These are phyloP conservation scores for Macrolepiota dolichaula DNA, from an alignment of 768 basidiomycete species.

Conservation along the genomic window DNA sequence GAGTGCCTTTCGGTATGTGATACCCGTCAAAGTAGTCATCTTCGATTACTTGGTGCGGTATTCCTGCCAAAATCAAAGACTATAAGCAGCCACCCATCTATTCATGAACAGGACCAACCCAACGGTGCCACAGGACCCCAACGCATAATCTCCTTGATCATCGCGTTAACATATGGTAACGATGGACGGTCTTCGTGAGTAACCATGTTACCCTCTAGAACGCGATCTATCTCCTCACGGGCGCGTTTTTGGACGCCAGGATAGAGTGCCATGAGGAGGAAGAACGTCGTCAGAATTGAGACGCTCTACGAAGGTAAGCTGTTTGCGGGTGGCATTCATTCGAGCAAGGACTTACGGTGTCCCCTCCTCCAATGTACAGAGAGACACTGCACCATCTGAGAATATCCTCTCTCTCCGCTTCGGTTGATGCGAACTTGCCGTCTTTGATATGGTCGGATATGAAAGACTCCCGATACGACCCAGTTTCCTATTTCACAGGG, in stretches of 20 bases:
- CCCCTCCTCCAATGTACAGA: slow-evolving; percentile 34
- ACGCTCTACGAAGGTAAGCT: slow-evolving; percentile 24
- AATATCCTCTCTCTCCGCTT: slow-evolving; percentile 22
- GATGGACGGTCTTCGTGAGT: slow-evolving; percentile 26
- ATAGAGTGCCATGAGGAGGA: slow-evolving; percentile 33
- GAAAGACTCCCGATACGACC: slow-evolving; percentile 27
- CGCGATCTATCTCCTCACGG: slow-evolving; percentile 35
- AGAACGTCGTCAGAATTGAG: slow-evolving; percentile 31
- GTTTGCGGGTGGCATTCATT: neutral
- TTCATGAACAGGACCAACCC: slow-evolving; percentile 13
- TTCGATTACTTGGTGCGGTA: slow-evolving; percentile 25
- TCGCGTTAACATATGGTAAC: slow-evolving; percentile 33
- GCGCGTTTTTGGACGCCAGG: slow-evolving; percentile 36
- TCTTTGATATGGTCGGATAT: slow-evolving; percentile 27
- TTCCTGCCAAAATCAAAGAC: slow-evolving; percentile 16
- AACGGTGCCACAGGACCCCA: slow-evolving; percentile 30
- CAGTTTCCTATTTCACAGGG: slow-evolving; percentile 17
- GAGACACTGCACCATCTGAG: slow-evolving; percentile 27
- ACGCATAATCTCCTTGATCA: slow-evolving; percentile 37
- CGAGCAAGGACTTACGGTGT: slow-evolving; percentile 27
- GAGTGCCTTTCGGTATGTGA: slow-evolving; percentile 30
- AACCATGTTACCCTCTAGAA: slow-evolving; percentile 31
- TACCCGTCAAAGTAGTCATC: slow-evolving; percentile 31
- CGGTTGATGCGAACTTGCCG: slow-evolving; percentile 20
- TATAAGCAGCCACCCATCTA: neutral